A percentile compares a stretch with the other conserved stretches of the same genome.
Evolutionary conservation across 2,329 filamentous ascomycete species (phyloP).

Genomic region (Penicillium decumbens): DNA sequence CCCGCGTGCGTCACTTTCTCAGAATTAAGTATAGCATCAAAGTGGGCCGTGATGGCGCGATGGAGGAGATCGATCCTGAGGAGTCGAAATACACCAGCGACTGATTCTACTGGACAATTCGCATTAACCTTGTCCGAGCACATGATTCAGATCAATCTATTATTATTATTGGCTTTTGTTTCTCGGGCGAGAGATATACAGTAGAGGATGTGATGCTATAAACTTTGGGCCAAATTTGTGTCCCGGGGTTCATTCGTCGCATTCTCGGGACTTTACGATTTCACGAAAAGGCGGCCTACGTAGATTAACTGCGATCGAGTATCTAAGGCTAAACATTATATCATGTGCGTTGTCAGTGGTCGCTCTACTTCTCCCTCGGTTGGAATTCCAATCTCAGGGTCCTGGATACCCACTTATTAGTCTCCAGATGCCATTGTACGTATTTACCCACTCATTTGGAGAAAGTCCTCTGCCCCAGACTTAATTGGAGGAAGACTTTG

Average conservation of each 20-base stretch:
- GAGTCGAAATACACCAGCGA: background rate
- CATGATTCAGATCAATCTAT: background rate
- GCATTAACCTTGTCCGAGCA: background rate
- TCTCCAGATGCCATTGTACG: background rate
- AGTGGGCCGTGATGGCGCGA: slow-evolving; percentile 37
- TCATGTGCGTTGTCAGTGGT: background rate
- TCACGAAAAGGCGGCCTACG: background rate
- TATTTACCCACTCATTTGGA: background rate
- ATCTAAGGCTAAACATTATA: background rate
- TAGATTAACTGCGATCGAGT: background rate
- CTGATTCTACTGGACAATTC: slow-evolving; percentile 6
- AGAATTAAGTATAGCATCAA: slow-evolving; percentile 28
- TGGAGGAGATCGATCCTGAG: slow-evolving; percentile 11
- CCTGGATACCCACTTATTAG: background rate
- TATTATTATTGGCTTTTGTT: background rate
- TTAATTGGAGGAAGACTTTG: no score
- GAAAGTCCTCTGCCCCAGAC: no score
- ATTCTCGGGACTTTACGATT: background rate
- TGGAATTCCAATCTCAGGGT: background rate
- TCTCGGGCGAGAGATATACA: slow-evolving; percentile 16
- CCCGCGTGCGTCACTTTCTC: slow-evolving; percentile 11
- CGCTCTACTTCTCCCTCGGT: background rate
- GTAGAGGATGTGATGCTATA: background rate
- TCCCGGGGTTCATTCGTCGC: background rate
- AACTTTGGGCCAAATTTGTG: background rate